Conservation (phyloP, 2,329 filamentous ascomycete genomes). For the Diaporthe vexans region DNA sequence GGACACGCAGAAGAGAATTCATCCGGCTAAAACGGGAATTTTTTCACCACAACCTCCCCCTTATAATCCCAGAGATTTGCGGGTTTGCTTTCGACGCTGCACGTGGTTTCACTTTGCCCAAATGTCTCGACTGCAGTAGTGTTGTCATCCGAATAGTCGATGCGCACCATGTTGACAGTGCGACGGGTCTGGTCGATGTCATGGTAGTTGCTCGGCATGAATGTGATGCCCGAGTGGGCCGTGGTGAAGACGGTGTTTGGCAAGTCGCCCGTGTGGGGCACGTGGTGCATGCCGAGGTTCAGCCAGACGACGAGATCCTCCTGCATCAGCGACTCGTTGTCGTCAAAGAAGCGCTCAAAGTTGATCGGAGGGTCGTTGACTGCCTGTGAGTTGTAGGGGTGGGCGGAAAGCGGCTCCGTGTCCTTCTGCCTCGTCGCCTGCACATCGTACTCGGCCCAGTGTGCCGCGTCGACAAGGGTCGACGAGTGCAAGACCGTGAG, state of each 20-base stretch:
- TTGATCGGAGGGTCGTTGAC: constrained; percentile 62
- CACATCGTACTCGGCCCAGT: constrained; percentile 65
- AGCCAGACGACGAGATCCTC: constrained; percentile 66
- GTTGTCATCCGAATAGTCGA: constrained; percentile 53
- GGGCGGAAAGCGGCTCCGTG: constrained; percentile 61
- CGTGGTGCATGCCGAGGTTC: constrained; percentile 68
- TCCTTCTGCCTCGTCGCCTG: constrained; percentile 66
- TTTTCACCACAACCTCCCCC: constrained; percentile 53
- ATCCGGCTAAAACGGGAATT: constrained; percentile 55
- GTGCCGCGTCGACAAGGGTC: constrained; percentile 59
- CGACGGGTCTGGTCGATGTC: constrained; percentile 54
- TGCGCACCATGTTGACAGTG: constrained; percentile 57
- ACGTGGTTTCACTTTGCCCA: constrained; percentile 47
- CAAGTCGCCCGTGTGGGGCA: constrained; percentile 61
- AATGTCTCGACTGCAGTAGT: constrained; percentile 49
- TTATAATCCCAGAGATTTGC: constrained; percentile 49
- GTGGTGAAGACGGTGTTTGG: constrained; percentile 67
- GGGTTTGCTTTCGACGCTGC: constrained; percentile 48
- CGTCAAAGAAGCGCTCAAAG: constrained; percentile 64
- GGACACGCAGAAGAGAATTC: constrained; percentile 48
- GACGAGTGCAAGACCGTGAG: constrained; percentile 64
- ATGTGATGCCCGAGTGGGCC: constrained; percentile 58
- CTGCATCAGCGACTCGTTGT: constrained; percentile 54
- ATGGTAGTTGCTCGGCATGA: constrained; percentile 62
- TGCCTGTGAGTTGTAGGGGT: constrained; percentile 61